A percentile compares a stretch with the other conserved stretches of the same genome.
These are phyloP conservation scores for Lagerstroemia speciosa DNA, from an alignment of 345 rosid genomes.

Conservation along the genomic window DNA sequence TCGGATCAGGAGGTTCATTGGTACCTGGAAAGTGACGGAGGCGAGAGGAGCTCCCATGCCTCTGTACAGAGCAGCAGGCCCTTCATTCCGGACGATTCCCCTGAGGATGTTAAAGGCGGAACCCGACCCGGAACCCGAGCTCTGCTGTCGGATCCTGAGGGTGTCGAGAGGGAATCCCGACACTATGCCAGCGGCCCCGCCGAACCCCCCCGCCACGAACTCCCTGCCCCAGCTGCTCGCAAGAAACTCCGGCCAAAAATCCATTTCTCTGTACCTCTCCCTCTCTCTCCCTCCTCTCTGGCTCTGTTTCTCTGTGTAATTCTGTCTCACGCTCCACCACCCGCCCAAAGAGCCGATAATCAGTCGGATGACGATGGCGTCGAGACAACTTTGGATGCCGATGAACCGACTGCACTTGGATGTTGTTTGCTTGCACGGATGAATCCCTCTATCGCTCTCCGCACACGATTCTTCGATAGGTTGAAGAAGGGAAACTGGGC, in stretches of 20 bases:
- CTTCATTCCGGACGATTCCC: conserved; percentile 45
- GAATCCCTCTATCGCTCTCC: neutral
- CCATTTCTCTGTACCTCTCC: conserved; percentile 43
- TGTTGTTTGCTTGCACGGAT: neutral
- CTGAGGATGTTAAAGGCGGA: conserved; percentile 69
- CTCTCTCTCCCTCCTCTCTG: neutral
- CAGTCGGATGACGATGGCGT: neutral
- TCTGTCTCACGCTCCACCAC: neutral
- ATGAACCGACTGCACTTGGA: neutral
- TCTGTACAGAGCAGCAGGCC: conserved; percentile 63
- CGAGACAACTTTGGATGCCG: neutral
- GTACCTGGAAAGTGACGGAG: conserved; percentile 88
- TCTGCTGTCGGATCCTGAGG: conserved; percentile 67
- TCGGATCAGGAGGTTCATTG: neutral
- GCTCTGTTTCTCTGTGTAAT: neutral
- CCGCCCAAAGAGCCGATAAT: neutral
- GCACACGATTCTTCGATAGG: neutral
- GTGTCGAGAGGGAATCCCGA: conserved; percentile 93
- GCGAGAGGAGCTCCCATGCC: conserved; percentile 96
- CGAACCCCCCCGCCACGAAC: conserved; percentile 88
- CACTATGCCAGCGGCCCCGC: conserved; percentile 87
- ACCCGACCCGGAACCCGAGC: conserved; percentile 38
- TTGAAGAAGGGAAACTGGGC: neutral
- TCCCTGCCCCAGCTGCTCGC: conserved; percentile 78
- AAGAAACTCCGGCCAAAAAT: conserved; percentile 91